phyloP scores from a whole-genome alignment of 2,329 filamentous ascomycete genomes.

The Scolecobasidium constrictum region DNA sequence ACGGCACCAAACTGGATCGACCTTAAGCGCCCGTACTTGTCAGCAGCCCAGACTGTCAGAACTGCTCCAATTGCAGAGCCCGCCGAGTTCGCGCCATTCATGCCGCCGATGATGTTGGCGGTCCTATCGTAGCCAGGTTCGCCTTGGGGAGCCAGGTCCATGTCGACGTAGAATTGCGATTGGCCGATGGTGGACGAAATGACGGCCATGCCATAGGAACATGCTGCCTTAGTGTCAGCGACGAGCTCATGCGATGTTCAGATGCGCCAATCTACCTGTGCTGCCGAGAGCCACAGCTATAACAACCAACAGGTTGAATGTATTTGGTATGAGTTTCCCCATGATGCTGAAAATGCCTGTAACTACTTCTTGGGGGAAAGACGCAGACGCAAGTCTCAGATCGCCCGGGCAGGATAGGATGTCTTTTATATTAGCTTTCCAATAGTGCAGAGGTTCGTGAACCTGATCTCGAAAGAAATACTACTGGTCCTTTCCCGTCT shows the following conservation, averaged over 20 bases:
- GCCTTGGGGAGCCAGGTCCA: slow-evolving; percentile 26
- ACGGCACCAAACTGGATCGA: slow-evolving; percentile 27
- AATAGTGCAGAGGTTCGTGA: no score
- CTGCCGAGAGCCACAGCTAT: slow-evolving; percentile 23
- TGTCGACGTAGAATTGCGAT: slow-evolving; percentile 33
- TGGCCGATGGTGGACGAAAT: slow-evolving; percentile 37
- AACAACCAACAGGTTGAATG: slow-evolving; percentile 23
- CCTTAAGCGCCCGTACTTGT: slow-evolving; percentile 25
- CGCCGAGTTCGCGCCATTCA: slow-evolving; percentile 35
- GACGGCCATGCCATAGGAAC: slow-evolving; percentile 22
- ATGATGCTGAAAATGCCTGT: no score
- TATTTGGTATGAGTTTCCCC: slow-evolving; percentile 18
- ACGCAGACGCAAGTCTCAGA: no score
- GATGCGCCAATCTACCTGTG: slow-evolving; percentile 11
- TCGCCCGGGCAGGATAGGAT: no score
- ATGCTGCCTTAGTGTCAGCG: slow-evolving; percentile 11
- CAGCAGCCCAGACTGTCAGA: slow-evolving; percentile 28
- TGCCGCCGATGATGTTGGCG: slow-evolving; percentile 31
- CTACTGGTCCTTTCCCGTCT: no score
- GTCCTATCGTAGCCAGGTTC: slow-evolving; percentile 31
- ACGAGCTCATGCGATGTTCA: background rate
- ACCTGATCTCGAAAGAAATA: no score
- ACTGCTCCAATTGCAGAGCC: slow-evolving; percentile 29
- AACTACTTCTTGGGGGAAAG: no score
- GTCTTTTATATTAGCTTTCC: no score